These are phyloP conservation scores for Excoecaria cochinchinensis DNA, from an alignment of 345 rosid genomes.

Conservation along the genomic window DNA sequence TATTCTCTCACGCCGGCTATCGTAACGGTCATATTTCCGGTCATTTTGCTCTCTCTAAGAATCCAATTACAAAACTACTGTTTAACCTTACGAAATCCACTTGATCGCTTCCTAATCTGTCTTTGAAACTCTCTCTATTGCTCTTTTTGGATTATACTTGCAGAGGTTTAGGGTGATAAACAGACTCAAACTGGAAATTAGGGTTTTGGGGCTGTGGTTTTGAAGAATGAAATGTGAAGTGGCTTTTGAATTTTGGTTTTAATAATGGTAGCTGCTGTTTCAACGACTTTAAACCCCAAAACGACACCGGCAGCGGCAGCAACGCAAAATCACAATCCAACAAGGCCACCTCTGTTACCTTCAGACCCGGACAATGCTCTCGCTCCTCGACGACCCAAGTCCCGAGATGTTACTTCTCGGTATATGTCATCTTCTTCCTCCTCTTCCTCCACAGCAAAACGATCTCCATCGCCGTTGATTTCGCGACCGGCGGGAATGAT, in stretches of 20 bases:
- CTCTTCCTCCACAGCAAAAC: slow-evolving; percentile 37
- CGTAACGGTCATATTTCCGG: slow-evolving; percentile 50
- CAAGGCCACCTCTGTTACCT: slow-evolving; percentile 60
- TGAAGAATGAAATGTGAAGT: slow-evolving; percentile 36
- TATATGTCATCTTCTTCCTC: slow-evolving; percentile 50
- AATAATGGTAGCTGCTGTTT: slow-evolving; percentile 66
- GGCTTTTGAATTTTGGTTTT: slow-evolving; percentile 15
- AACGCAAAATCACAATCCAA: slow-evolving; percentile 31
- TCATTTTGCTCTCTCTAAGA: not conserved
- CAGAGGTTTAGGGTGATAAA: slow-evolving; percentile 17
- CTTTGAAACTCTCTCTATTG: not conserved
- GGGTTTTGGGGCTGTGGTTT: slow-evolving; percentile 27
- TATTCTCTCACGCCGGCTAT: slow-evolving; percentile 29
- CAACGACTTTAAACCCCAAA: slow-evolving; percentile 47
- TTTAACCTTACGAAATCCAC: not conserved
- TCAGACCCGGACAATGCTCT: slow-evolving; percentile 68
- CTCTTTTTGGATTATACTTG: not conserved
- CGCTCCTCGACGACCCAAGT: slow-evolving; percentile 56
- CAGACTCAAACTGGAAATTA: not conserved
- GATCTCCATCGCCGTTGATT: slow-evolving; percentile 64
- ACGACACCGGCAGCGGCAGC: slow-evolving; percentile 20
- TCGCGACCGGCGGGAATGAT: slow-evolving; percentile 37
- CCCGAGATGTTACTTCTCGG: slow-evolving; percentile 78
- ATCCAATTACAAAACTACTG: not conserved
- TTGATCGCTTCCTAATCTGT: not conserved